Evolutionary conservation across 305 asterid species (phyloP).

Genomic region (Fraxinus floribunda): DNA sequence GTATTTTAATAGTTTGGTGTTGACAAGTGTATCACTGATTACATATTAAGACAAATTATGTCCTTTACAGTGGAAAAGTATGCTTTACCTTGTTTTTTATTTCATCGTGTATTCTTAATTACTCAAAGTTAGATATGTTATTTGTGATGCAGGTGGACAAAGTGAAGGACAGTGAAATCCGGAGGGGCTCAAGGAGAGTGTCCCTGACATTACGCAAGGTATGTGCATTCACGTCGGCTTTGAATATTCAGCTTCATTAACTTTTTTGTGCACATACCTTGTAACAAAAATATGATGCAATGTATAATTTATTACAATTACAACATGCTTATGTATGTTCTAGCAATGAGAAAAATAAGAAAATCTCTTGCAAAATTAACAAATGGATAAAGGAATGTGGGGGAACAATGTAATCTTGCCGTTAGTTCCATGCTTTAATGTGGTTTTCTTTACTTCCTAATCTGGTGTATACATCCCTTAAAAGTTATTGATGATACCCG

Average conservation of each 20-base stretch:
- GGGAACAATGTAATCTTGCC: not conserved
- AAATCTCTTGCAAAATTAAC: not conserved
- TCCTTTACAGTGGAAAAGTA: not conserved
- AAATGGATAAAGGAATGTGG: not conserved
- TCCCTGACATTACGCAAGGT: conserved; percentile 95
- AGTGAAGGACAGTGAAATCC: conserved; percentile 62
- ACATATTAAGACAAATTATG: not conserved
- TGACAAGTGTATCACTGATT: not conserved
- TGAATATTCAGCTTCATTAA: not conserved
- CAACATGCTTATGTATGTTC: not conserved
- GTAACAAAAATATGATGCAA: not conserved
- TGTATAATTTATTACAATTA: not conserved
- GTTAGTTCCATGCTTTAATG: not conserved
- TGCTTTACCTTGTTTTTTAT: not conserved
- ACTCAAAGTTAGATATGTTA: not conserved
- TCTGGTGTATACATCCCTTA: not conserved
- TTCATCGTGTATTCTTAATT: not conserved
- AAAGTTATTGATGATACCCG: not conserved
- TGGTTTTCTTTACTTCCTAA: not conserved
- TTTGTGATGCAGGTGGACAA: conserved; percentile 60
- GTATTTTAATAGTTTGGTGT: not conserved
- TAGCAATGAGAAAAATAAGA: not conserved
- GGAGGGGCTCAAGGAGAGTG: conserved; percentile 82
- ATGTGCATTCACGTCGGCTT: not conserved
- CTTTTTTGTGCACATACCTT: not conserved